These are phyloP conservation scores for Rhizophora apiculata DNA, from an alignment of 345 rosid species.

Conservation along the genomic window DNA sequence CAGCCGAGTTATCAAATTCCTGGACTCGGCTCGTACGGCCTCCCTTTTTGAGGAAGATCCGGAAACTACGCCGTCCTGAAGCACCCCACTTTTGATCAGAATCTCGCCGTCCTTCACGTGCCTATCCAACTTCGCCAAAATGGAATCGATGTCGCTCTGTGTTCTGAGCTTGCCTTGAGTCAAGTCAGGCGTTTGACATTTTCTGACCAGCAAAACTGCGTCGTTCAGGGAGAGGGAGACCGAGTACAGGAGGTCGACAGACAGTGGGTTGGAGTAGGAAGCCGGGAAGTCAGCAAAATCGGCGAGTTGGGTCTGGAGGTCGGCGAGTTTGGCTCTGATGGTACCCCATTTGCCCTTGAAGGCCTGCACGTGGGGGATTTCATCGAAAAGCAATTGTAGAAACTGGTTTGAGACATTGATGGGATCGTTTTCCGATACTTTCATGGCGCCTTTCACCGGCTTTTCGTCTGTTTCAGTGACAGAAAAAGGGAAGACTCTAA, in stretches of 20 bases:
- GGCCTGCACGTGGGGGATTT: slow-evolving; percentile 40
- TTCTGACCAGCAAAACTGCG: slow-evolving; percentile 45
- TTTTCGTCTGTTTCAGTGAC: neutral
- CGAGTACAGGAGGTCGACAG: slow-evolving; percentile 53
- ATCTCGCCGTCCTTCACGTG: slow-evolving; percentile 64
- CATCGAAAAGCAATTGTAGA: slow-evolving; percentile 40
- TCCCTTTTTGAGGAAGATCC: slow-evolving; percentile 54
- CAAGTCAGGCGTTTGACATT: slow-evolving; percentile 47
- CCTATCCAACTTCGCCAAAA: slow-evolving; percentile 61
- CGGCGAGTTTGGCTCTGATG: slow-evolving; percentile 54
- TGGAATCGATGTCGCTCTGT: slow-evolving; percentile 81
- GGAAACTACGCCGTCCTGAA: slow-evolving; percentile 34
- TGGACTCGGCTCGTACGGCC: slow-evolving; percentile 58
- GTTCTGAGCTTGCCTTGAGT: slow-evolving; percentile 77
- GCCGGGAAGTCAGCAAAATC: slow-evolving; percentile 55
- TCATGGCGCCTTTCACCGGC: slow-evolving; percentile 43
- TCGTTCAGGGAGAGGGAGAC: slow-evolving; percentile 46
- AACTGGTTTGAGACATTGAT: slow-evolving; percentile 27
- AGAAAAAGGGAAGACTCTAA: neutral
- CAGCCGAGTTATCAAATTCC: slow-evolving; percentile 61
- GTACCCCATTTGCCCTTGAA: slow-evolving; percentile 79
- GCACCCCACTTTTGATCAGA: slow-evolving; percentile 58
- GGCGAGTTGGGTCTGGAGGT: slow-evolving; percentile 60
- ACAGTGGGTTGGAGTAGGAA: slow-evolving; percentile 45
- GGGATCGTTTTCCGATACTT: slow-evolving; percentile 42